Conservation (phyloP, 1,139 yeast genomes). For the Hanseniaspora gamundiae region DNA sequence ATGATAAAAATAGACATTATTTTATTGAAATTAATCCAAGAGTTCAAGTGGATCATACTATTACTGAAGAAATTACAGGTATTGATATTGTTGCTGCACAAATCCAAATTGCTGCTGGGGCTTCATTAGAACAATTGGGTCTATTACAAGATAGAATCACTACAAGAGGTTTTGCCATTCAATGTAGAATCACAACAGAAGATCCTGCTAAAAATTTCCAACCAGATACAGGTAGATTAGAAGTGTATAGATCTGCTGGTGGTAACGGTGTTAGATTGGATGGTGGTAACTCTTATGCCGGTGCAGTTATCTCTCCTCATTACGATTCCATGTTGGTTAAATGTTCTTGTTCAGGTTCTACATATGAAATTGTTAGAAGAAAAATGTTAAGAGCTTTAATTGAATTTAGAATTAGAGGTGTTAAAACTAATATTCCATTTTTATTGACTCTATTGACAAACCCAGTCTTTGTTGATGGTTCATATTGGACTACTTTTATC, state of each 20-base stretch:
- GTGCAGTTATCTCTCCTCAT: constrained; percentile 93
- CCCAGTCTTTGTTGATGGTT: constrained; percentile 76
- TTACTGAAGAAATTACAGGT: constrained; percentile 97
- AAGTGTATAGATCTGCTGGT: constrained; percentile 96
- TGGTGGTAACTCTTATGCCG: constrained; percentile 99
- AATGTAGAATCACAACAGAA: constrained; percentile 98
- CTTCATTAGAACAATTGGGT: constrained; percentile 82
- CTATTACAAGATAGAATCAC: constrained; percentile 88
- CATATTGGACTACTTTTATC: constrained; percentile 97
- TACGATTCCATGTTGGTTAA: constrained; percentile 98
- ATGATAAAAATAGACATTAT: constrained; percentile 87
- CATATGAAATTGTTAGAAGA: constrained; percentile 92
- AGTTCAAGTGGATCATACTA: constrained; percentile 97
- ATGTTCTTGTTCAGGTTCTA: constrained; percentile 92
- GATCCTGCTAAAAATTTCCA: constrained; percentile 95
- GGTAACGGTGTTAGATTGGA: constrained; percentile 98
- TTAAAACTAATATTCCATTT: constrained; percentile 95
- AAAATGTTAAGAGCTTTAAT: constrained; percentile 94
- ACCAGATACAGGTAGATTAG: constrained; percentile 98
- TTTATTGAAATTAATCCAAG: constrained; percentile 98
- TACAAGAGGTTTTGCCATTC: constrained; percentile 95
- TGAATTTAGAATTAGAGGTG: constrained; percentile 97
- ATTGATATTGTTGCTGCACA: constrained; percentile 97
- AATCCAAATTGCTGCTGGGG: constrained; percentile 98
- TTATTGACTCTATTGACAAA: constrained; percentile 84